Evolutionary conservation across 148 eudicot genomes (phyloP), one percentile per base, ranked within the genome.

Genomic region (Suaeda aralocaspica): DNA sequence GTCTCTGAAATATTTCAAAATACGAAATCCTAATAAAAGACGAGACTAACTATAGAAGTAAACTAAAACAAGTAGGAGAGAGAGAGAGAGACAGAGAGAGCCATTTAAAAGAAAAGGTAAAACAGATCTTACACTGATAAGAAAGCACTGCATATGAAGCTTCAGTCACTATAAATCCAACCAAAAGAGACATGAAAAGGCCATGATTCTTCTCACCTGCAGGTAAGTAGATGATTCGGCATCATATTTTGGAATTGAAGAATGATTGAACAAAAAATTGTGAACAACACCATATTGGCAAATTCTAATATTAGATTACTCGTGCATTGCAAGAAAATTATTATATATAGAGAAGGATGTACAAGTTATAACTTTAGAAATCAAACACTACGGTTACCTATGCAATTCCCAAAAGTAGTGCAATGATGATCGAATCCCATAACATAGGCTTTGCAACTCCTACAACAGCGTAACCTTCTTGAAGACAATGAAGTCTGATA

Each of bases 341-440:
- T 6, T 21, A 44, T 59, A 53, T 67, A 26, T 46, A 25, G 31
- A 69, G 63, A 39, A 55, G 24, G 18, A 48, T 41, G 31, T 53
- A 65, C 18, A 30, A 28, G 9, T 15, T 14, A 1, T 56, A 63
- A 59, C 21, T 30, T 71, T 24, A 6, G 75, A 59, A 26, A 13
- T 64, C 50, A 70, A 28, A 48, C 67, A 58, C 28, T 74, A 42
- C 26, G 59, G 39, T 75, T 83, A 91, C 97, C 97, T 76, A 91
- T 85, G 72, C 97, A 91, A 79, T 89, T 91, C 50, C 95, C 97
- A 72, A 91, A 89, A 59, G 92, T 92, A 51, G 97, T 90, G 76
- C 97, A 91, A 57, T 91, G 97, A 74, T 91, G 97, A 82, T 91
- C 97, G 76, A 87, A 87, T 74, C 90, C 87, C 71, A 79, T 77